Evolutionary conservation across 2,329 filamentous ascomycete genomes (phyloP).

Genomic region (Fonsecaea erecta): DNA sequence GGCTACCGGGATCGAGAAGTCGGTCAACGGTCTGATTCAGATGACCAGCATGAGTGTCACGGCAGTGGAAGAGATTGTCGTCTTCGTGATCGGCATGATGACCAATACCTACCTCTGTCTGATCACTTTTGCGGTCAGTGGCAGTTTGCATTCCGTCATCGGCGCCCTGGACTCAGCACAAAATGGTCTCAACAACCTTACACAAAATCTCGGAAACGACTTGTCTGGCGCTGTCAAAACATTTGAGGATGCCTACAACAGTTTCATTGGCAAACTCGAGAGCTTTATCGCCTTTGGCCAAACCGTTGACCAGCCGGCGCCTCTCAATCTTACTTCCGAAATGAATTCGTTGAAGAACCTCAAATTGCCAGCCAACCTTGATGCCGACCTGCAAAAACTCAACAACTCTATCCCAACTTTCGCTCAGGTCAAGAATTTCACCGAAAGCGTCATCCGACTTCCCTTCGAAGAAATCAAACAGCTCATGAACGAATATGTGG

Average conservation of each 20-base stretch:
- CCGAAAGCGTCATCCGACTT: slow-evolving; percentile 71
- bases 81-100: slow-evolving; percentile 92
- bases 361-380: slow-evolving; percentile 69
- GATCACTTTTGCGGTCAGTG: slow-evolving; percentile 79
- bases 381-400: slow-evolving; percentile 70
- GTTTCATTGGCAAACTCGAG: slow-evolving; percentile 61
- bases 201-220: slow-evolving; percentile 52
- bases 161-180: slow-evolving; percentile 64
- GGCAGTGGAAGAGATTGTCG: slow-evolving; percentile 81
- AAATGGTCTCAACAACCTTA: slow-evolving; percentile 63
- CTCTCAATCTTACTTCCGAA: slow-evolving; percentile 67
- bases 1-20: slow-evolving; percentile 76
- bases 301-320: slow-evolving; percentile 52
- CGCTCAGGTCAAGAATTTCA: slow-evolving; percentile 79
- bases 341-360: slow-evolving; percentile 72
- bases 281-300: slow-evolving; percentile 45
- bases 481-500: slow-evolving; percentile 72
- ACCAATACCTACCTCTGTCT: slow-evolving; percentile 89
- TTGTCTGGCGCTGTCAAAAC: slow-evolving; percentile 47
- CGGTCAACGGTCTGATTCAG: slow-evolving; percentile 77
- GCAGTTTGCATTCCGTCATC: slow-evolving; percentile 73
- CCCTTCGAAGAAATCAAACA: slow-evolving; percentile 82
- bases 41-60: slow-evolving; percentile 80
- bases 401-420: slow-evolving; percentile 84
- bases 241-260: slow-evolving; percentile 62